phyloP scores from a whole-genome alignment of 768 basidiomycete species.

The Rhizopogon vesiculosus region DNA sequence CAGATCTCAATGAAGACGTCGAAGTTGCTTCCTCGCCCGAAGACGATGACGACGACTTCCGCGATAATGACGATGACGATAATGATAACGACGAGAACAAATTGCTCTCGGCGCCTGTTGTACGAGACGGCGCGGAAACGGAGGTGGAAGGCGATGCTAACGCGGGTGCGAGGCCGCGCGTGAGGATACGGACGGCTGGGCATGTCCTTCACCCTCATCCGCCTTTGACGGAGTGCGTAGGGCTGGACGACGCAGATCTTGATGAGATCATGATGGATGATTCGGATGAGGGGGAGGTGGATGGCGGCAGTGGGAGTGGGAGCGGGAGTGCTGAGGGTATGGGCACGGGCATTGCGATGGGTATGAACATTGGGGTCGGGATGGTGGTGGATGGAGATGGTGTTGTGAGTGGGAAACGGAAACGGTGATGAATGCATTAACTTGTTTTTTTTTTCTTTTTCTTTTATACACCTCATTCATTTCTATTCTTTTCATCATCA shows the following conservation, averaged over 20 bases:
- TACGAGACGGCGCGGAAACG: constrained; percentile 28
- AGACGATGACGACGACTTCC: constrained; percentile 3
- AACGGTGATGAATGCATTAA: too few relatives aligned
- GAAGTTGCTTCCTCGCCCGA: constrained; percentile 42
- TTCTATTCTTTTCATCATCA: too few relatives aligned
- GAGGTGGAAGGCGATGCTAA: constrained; percentile 24
- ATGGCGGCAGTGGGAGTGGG: constrained; percentile 11
- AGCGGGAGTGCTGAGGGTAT: constrained; percentile 5
- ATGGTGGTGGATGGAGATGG: constrained; percentile 4
- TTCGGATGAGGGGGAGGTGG: constrained; percentile 6
- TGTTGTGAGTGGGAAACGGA: constrained; percentile 7
- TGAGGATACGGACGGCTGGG: constrained; percentile 22
- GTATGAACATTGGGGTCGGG: background rate
- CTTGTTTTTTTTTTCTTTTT: too few relatives aligned
- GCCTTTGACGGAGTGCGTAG: constrained; percentile 1
- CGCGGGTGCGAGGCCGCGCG: constrained; percentile 13
- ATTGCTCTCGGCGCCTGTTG: constrained; percentile 10
- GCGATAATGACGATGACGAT: constrained; percentile 5
- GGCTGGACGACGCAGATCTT: constrained; percentile 8
- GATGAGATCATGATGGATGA: constrained; percentile 27
- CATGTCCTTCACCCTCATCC: constrained; percentile 11
- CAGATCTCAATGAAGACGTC: constrained; percentile 93
- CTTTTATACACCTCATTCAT: too few relatives aligned
- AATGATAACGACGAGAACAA: constrained; percentile 13
- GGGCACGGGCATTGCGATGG: background rate